Percentiles rank a stretch among this genome's conserved stretches.
phyloP scores from a whole-genome alignment of 1,284 basidiomycete species.

The Phylloboletellus chloephorus region DNA sequence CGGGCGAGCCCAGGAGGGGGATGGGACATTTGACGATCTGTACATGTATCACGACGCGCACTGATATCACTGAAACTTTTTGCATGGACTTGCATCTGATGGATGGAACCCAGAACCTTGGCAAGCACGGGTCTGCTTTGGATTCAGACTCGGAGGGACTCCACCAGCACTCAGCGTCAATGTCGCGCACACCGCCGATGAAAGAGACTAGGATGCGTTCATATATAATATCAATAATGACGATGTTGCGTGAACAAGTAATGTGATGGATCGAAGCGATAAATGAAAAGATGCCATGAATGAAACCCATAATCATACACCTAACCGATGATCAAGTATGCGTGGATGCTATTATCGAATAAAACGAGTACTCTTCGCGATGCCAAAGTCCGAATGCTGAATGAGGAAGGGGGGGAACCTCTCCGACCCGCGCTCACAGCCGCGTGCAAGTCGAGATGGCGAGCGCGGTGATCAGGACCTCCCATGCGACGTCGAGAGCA shows the following conservation, averaged over 20 bases:
- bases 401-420: slow-evolving; percentile 1
- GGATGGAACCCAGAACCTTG: too few relatives aligned
- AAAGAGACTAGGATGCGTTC: slow-evolving; percentile 9
- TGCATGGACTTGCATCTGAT: too few relatives aligned
- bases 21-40: slow-evolving; percentile 6
- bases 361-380: slow-evolving; percentile 3
- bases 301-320: slow-evolving; percentile 23
- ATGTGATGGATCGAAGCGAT: not conserved
- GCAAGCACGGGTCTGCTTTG: too few relatives aligned
- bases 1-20: not conserved
- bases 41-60: slow-evolving; percentile 8
- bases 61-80: not conserved
- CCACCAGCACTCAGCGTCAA: too few relatives aligned
- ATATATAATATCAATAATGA: slow-evolving; percentile 27
- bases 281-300: not conserved
- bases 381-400: slow-evolving; percentile 12
- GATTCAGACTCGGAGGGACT: too few relatives aligned
- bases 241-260: slow-evolving; percentile 2
- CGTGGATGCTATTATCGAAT: slow-evolving; percentile 11
- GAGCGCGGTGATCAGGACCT: slow-evolving; percentile 41
- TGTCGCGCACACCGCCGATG: not conserved
- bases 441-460: slow-evolving; percentile 22
- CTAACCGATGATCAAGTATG: slow-evolving; percentile 1
- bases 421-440: slow-evolving; percentile 10
- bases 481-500: slow-evolving; percentile 54